phyloP scores from a whole-genome alignment of 2,329 filamentous ascomycete species.

The Fusarium brachygibbosum region DNA sequence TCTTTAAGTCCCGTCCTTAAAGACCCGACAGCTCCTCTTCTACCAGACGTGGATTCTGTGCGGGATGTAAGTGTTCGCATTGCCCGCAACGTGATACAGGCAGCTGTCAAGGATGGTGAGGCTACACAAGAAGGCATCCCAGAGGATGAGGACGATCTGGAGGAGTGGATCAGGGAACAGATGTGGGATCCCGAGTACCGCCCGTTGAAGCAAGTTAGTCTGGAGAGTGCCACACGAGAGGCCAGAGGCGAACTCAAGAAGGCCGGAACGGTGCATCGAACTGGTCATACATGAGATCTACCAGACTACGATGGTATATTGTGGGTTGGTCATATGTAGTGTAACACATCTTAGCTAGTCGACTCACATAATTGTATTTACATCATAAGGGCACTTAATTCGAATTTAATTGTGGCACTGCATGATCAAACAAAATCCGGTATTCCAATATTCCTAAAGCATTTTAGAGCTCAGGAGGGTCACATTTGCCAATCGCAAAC shows the following conservation, averaged over 20 bases:
- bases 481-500: slow-evolving; percentile 38
- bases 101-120: slow-evolving; percentile 77
- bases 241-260: slow-evolving; percentile 60
- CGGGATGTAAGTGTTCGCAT: slow-evolving; percentile 82
- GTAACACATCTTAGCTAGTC: slow-evolving; percentile 1
- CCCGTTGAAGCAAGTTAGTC: slow-evolving; percentile 69
- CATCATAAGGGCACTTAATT: slow-evolving; percentile 25
- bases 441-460: slow-evolving; percentile 40
- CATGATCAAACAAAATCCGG: slow-evolving; percentile 18
- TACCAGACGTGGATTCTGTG: slow-evolving; percentile 83
- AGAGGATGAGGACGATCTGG: slow-evolving; percentile 64
- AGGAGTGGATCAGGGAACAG: slow-evolving; percentile 81
- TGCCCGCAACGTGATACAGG: slow-evolving; percentile 79
- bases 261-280: slow-evolving; percentile 50
- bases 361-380: neutral
- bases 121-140: slow-evolving; percentile 77
- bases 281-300: slow-evolving; percentile 19
- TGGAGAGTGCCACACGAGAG: slow-evolving; percentile 65
- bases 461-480: slow-evolving; percentile 30
- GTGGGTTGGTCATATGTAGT: neutral
- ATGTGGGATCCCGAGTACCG: slow-evolving; percentile 84
- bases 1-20: slow-evolving; percentile 76
- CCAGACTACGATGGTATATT: neutral
- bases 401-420: slow-evolving; percentile 24
- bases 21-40: slow-evolving; percentile 73